These are phyloP conservation scores for Blastomyces parvus DNA, from an alignment of 2,329 filamentous ascomycete genomes.

Conservation along the genomic window DNA sequence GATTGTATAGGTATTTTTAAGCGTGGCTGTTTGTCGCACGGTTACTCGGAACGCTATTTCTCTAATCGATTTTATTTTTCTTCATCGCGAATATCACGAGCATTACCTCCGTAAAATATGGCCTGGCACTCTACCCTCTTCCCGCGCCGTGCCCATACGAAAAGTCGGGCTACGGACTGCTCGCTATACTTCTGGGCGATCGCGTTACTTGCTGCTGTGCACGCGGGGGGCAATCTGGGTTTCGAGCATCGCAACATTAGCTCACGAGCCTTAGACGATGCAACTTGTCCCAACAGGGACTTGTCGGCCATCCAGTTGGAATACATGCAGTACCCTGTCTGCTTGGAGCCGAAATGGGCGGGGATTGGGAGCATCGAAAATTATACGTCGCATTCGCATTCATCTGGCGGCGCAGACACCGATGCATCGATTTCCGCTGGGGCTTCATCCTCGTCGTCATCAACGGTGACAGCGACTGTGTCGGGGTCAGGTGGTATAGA, in stretches of 20 bases:
- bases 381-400: constrained; percentile 7
- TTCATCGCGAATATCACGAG: background rate
- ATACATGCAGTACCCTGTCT: constrained; percentile 22
- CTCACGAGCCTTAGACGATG: constrained; percentile 14
- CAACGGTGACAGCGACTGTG: constrained; percentile 1
- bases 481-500: constrained; percentile 18
- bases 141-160: background rate
- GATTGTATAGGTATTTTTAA: constrained; percentile 8
- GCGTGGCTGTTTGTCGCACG: background rate
- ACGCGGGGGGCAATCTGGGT: background rate
- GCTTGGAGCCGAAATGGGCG: constrained; percentile 19
- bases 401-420: background rate
- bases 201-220: constrained; percentile 1
- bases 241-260: constrained; percentile 9
- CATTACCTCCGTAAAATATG: background rate
- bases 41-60: constrained; percentile 7
- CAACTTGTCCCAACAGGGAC: constrained; percentile 18
- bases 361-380: constrained; percentile 4
- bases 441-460: background rate
- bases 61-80: background rate
- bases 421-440: constrained; percentile 1
- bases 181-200: constrained; percentile 2
- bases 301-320: constrained; percentile 17
- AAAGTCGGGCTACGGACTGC: background rate
- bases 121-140: background rate